Percentiles rank a stretch among this genome's conserved stretches.
phyloP scores from a whole-genome alignment of 1,284 basidiomycete species.

The Rhodotorula sp. region DNA sequence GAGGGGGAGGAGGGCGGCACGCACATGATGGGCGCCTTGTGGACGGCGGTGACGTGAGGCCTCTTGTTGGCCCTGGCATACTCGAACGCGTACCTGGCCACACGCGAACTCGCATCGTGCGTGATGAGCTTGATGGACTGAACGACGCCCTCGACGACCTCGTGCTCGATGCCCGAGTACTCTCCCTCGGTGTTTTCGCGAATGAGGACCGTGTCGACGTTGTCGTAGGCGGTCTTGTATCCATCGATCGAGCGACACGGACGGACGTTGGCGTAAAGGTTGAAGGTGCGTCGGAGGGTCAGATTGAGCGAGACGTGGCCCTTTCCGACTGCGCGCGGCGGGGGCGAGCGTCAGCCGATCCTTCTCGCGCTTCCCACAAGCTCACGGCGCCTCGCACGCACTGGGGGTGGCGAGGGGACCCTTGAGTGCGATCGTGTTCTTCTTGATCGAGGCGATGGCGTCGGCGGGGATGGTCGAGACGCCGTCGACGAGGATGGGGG shows the following conservation, averaged over 20 bases:
- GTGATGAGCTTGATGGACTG: constrained; percentile 99
- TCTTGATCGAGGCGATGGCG: constrained; percentile 88
- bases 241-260: constrained; percentile 95
- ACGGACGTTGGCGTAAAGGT: constrained; percentile 96
- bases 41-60: constrained; percentile 94
- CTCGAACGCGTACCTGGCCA: constrained; percentile 98
- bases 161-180: constrained; percentile 98
- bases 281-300: constrained; percentile 94
- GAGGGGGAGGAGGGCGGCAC: constrained; percentile 41
- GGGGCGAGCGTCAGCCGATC: background rate
- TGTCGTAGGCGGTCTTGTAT: constrained; percentile 97
- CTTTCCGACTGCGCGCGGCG: constrained; percentile 80
- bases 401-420: constrained; percentile 93
- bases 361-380: background rate
- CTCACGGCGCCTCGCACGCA: constrained; percentile 51
- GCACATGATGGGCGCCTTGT: constrained; percentile 99
- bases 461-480: constrained; percentile 95
- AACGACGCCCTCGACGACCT: constrained; percentile 96
- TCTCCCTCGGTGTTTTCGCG: constrained; percentile 99
- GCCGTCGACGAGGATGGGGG: constrained; percentile 87
- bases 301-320: constrained; percentile 98
- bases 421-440: constrained; percentile 97
- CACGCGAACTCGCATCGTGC: constrained; percentile 97
- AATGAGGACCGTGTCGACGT: constrained; percentile 97
- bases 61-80: constrained; percentile 86